These are phyloP conservation scores for Penicillium sp. DNA, from an alignment of 2,329 filamentous ascomycete species.

Conservation along the genomic window DNA sequence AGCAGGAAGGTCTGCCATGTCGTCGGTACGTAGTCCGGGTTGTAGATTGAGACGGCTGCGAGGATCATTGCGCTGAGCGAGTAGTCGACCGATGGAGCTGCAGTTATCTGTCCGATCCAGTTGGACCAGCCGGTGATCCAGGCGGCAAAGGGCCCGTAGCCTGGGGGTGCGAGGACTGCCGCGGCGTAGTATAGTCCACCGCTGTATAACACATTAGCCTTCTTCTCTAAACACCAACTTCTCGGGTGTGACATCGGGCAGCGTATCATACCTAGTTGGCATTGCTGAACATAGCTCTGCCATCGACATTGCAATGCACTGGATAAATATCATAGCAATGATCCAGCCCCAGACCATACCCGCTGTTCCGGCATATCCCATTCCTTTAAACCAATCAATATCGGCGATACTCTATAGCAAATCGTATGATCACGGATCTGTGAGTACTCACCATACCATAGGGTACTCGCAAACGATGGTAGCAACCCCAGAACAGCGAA, in stretches of 20 bases:
- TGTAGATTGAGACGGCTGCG: slow-evolving; percentile 64
- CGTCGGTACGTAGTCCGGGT: slow-evolving; percentile 63
- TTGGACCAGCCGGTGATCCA: slow-evolving; percentile 71
- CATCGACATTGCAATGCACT: slow-evolving; percentile 66
- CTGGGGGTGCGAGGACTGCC: slow-evolving; percentile 65
- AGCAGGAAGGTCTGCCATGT: slow-evolving; percentile 68
- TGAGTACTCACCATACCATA: slow-evolving; percentile 61
- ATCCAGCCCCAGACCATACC: slow-evolving; percentile 77
- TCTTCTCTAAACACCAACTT: too few relatives aligned
- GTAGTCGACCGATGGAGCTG: slow-evolving; percentile 65
- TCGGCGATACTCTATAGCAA: neutral
- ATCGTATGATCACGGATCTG: neutral
- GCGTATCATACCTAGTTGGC: slow-evolving; percentile 56
- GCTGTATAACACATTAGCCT: slow-evolving; percentile 23
- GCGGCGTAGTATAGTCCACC: slow-evolving; percentile 73
- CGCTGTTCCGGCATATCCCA: slow-evolving; percentile 56
- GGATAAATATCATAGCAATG: slow-evolving; percentile 68
- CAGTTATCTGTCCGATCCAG: slow-evolving; percentile 66
- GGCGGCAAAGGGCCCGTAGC: slow-evolving; percentile 64
- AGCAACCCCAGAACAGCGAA: slow-evolving; percentile 70
- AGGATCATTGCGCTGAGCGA: slow-evolving; percentile 67
- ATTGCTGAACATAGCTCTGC: slow-evolving; percentile 71
- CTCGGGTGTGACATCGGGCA: too few relatives aligned
- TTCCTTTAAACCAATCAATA: slow-evolving; percentile 25
- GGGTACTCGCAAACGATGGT: slow-evolving; percentile 67